A percentile compares a stretch with the other conserved stretches of the same genome.
Conservation (phyloP, 2,329 filamentous ascomycete genomes). For the Chrysoporthe puriensis region DNA sequence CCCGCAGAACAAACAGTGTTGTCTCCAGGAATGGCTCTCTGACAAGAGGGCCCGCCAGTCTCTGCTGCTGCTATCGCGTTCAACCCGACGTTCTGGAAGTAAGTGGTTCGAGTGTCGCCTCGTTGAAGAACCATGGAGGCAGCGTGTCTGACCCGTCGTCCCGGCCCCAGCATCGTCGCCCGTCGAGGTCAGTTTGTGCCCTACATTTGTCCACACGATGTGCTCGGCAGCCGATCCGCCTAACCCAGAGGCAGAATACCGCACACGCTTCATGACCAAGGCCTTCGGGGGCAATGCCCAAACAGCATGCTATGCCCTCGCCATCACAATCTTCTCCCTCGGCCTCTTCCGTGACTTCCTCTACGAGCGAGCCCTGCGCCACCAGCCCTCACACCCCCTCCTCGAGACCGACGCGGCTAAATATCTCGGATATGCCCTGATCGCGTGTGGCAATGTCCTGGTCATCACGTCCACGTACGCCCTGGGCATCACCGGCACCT, state of each 20-base stretch:
- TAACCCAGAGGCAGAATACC: constrained; percentile 66
- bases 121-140: neutral
- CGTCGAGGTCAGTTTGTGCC: constrained; percentile 12
- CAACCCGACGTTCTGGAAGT: constrained; percentile 99
- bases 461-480: constrained; percentile 90
- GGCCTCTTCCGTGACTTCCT: constrained; percentile 87
- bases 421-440: constrained; percentile 70
- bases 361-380: constrained; percentile 81
- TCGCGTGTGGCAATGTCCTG: constrained; percentile 77
- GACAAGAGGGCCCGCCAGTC: constrained; percentile 54
- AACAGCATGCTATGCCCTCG: constrained; percentile 86
- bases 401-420: constrained; percentile 64
- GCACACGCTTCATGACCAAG: constrained; percentile 84
- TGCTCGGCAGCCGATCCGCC: neutral
- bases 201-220: no score
- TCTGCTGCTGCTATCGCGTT: constrained; percentile 83
- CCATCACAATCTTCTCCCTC: constrained; percentile 85
- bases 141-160: neutral
- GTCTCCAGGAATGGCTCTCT: constrained; percentile 22
- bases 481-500: constrained; percentile 92
- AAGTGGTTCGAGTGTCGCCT: constrained; percentile 47
- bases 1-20: neutral
- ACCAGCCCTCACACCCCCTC: constrained; percentile 74
- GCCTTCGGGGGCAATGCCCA: constrained; percentile 79
- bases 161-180: constrained; percentile 25